Evolutionary conservation across 352 stramenopile genomes (phyloP).

Genomic region (Globisporangium camurandrum): DNA sequence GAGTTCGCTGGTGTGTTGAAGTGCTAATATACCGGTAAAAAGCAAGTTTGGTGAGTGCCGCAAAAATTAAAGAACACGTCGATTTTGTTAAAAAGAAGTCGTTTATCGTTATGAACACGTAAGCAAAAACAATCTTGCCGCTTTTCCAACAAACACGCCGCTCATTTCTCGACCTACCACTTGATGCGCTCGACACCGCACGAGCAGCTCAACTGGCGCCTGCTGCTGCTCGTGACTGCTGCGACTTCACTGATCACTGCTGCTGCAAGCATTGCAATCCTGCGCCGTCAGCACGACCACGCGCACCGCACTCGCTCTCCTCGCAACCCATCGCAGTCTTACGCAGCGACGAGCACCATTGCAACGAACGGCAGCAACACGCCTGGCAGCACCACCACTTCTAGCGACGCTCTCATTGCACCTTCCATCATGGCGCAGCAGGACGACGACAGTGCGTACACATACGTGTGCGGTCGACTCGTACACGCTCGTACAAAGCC

Average conservation of each 20-base stretch:
- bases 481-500: no score
- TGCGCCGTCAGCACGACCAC: conserved; percentile 17
- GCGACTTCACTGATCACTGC: conserved; percentile 53
- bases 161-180: no score
- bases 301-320: conserved; percentile 13
- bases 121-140: no score
- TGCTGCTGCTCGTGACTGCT: conserved; percentile 41
- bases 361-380: neutral
- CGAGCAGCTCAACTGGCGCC: conserved; percentile 36
- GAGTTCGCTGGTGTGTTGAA: no score
- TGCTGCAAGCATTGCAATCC: conserved; percentile 35
- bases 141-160: no score
- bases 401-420: neutral
- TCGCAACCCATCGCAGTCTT: no score
- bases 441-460: neutral
- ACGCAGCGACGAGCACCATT: no score
- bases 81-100: no score
- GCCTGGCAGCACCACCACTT: neutral
- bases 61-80: no score
- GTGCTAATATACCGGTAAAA: no score
- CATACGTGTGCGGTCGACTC: neutral
- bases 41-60: no score
- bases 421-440: neutral
- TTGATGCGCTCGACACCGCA: neutral
- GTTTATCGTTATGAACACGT: no score